Percentiles rank a stretch among this genome's conserved stretches.
These are phyloP conservation scores for Talaromyces liani DNA, from an alignment of 495 filamentous ascomycete species.

Conservation along the genomic window DNA sequence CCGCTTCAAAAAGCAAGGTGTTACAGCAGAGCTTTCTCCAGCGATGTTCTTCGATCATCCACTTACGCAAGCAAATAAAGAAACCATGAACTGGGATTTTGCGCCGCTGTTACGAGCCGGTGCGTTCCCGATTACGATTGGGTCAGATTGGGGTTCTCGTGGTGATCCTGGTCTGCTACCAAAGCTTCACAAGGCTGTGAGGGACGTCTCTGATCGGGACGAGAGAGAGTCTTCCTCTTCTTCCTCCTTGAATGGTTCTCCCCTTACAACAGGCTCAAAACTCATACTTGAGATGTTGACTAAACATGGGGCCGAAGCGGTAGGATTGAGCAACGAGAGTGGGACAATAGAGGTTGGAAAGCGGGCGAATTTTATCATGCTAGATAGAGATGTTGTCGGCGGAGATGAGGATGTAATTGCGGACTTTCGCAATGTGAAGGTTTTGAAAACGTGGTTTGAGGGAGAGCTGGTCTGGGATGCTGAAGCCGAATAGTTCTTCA, in stretches of 20 bases:
- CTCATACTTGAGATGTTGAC: constrained; percentile 5
- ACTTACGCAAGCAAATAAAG: not conserved
- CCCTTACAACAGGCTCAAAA: not conserved
- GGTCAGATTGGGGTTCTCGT: constrained; percentile 6
- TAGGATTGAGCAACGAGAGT: not conserved
- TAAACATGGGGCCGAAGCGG: constrained; percentile 1
- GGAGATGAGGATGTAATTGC: constrained; percentile 3
- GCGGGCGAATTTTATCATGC: constrained; percentile 7
- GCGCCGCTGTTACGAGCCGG: not conserved
- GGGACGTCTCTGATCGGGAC: not conserved
- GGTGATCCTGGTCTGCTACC: constrained; percentile 1
- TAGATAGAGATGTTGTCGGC: constrained; percentile 3
- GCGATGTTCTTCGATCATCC: constrained; percentile 8
- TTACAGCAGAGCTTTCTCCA: constrained; percentile 5
- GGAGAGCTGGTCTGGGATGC: constrained; percentile 5
- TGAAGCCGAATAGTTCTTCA: not conserved
- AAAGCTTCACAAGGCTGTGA: constrained; percentile 1
- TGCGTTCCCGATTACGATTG: not conserved
- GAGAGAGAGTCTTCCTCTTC: not conserved
- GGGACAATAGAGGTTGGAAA: constrained; percentile 5
- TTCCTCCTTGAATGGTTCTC: not conserved
- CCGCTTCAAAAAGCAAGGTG: not conserved
- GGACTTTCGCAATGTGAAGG: constrained; percentile 5
- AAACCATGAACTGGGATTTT: constrained; percentile 7
- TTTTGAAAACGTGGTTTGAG: constrained; percentile 6